phyloP scores from a whole-genome alignment of 208 protist species.

The Endotrypanum monterogeii region DNA sequence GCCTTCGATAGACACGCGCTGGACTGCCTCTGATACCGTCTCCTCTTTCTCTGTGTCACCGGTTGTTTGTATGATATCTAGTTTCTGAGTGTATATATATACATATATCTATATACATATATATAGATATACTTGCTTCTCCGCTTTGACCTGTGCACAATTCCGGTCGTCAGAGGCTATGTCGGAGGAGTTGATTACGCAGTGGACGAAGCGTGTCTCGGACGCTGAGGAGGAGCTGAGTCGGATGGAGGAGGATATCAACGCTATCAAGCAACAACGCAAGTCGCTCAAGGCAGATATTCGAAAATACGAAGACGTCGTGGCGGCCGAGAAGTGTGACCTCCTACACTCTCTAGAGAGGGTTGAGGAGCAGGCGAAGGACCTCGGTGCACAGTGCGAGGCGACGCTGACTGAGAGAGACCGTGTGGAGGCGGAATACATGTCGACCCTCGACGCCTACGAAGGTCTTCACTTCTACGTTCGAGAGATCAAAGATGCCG shows the following conservation, averaged over 20 bases:
- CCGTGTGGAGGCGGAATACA: slow-evolving; percentile 69
- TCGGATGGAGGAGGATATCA: slow-evolving; percentile 73
- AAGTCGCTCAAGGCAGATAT: slow-evolving; percentile 52
- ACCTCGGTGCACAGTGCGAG: slow-evolving; percentile 57
- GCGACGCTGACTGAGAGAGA: slow-evolving; percentile 54
- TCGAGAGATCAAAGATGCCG: slow-evolving; percentile 73
- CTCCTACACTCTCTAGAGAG: slow-evolving; percentile 61
- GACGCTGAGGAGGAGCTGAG: slow-evolving; percentile 68
- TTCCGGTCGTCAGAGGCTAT: slow-evolving; percentile 4
- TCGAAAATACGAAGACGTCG: slow-evolving; percentile 46
- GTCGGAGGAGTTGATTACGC: slow-evolving; percentile 44
- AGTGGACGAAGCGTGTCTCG: slow-evolving; percentile 77
- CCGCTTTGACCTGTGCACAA: neutral
- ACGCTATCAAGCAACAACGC: slow-evolving; percentile 43
- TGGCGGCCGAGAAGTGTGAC: slow-evolving; percentile 67
- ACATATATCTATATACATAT: too few relatives aligned
- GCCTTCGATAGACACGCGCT: too few relatives aligned
- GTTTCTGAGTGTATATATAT: too few relatives aligned
- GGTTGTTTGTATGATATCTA: too few relatives aligned
- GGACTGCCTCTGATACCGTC: too few relatives aligned
- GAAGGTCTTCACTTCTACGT: slow-evolving; percentile 80
- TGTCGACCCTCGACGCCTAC: slow-evolving; percentile 83
- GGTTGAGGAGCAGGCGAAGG: slow-evolving; percentile 67
- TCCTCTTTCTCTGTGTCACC: too few relatives aligned
- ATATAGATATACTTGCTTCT: neutral